Conservation (phyloP, 1,284 basidiomycete species). For the Ganoderma multipileum region DNA sequence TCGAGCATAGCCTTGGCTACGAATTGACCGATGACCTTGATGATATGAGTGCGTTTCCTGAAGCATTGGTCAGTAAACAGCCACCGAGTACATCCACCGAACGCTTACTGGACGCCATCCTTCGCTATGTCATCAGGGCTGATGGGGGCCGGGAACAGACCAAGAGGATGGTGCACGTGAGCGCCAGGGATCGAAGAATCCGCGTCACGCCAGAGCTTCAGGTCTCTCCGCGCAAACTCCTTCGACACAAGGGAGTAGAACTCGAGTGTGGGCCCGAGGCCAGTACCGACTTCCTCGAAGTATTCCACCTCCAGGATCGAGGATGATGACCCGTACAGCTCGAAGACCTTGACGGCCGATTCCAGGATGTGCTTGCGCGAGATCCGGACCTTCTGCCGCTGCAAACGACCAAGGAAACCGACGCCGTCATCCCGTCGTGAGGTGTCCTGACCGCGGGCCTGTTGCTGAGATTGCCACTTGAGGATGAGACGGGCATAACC, state of each 20-base stretch:
- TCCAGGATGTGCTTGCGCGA: slow-evolving; percentile 94
- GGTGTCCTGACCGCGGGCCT: slow-evolving; percentile 73
- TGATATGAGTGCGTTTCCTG: slow-evolving; percentile 83
- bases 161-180: slow-evolving; percentile 84
- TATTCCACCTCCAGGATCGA: slow-evolving; percentile 98
- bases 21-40: slow-evolving; percentile 94
- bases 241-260: slow-evolving; percentile 95
- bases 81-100: background rate
- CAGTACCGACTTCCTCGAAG: slow-evolving; percentile 99
- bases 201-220: slow-evolving; percentile 92
- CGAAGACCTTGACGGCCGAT: slow-evolving; percentile 98
- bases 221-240: slow-evolving; percentile 88
- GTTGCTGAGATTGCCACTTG: slow-evolving; percentile 85
- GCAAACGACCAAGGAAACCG: slow-evolving; percentile 89
- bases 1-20: slow-evolving; percentile 98
- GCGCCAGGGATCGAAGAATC: slow-evolving; percentile 67
- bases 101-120: slow-evolving; percentile 74
- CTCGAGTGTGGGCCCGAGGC: slow-evolving; percentile 97
- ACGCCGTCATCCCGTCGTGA: slow-evolving; percentile 89
- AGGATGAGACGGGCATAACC: slow-evolving; percentile 94
- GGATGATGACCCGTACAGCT: slow-evolving; percentile 93
- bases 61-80: slow-evolving; percentile 9
- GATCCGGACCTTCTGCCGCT: slow-evolving; percentile 97
- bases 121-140: slow-evolving; percentile 66
- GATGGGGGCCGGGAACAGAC: slow-evolving; percentile 91